Evolutionary conservation across 2,329 filamentous ascomycete genomes (phyloP), one percentile per base, ranked within the genome.

Genomic region (Geosmithia morbida): DNA sequence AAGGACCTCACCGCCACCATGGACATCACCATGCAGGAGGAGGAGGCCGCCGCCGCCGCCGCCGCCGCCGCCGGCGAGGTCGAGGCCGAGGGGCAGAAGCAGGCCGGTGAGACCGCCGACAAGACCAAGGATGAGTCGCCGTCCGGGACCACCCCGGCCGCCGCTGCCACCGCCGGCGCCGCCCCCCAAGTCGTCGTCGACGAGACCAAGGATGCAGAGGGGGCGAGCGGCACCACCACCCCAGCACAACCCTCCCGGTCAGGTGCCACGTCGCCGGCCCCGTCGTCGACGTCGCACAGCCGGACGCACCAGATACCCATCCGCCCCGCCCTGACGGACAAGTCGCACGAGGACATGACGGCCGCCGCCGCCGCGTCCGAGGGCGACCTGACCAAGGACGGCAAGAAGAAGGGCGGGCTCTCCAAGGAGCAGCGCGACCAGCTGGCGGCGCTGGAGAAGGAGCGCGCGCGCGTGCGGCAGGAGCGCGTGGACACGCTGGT

Each of bases 1-100:
- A 97, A 96, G 70, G 92, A 98, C 60, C 75, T 98, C 48, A 97
- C 90, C 17, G 87, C 88, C 59, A 95, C 89, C 43, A 97, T 98
- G 90, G 92, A 98, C 59, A 97, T 98, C 55, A 89, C 87, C 18
- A 90, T 88, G 81, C 74, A 85, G 48, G 86, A 87, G 57, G 83
- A 85, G 54, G 69, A 73, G 39, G 74, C 73, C 5, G 72, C 74
- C 16, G 69, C 68, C 2, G 69, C 70, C n/a, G 69, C 66, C 19
- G 67, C 66, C 14, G 64, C 64, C 47, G 75, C 79, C 52, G n/a
- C n/a, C n/a, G n/a, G n/a, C n/a, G 72, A 78, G 51, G 72, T 70
- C 3, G 69, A 63, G 2, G 67, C 29, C 8, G 42, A 48, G 26
- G 41, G 37, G 13, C 11, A 30, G 14, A 19, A 41, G 30, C 17